Percentiles rank a stretch among this genome's conserved stretches.
Evolutionary conservation across 2,329 filamentous ascomycete genomes (phyloP).

Genomic region (Ilyonectria robusta): DNA sequence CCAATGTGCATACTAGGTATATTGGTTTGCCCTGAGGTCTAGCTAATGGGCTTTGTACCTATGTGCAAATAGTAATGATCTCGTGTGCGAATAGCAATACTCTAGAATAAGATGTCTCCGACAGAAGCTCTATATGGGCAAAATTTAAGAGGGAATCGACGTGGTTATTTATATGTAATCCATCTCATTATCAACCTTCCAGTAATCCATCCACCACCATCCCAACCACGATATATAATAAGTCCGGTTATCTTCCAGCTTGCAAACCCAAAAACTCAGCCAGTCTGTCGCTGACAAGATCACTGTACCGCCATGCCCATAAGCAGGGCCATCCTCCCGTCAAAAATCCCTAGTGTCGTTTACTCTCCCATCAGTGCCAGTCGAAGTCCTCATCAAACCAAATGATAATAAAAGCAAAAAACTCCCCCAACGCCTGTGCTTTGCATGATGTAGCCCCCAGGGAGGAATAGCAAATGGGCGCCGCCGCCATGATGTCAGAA

Average conservation of each 20-base stretch:
- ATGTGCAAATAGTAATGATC: too few relatives aligned
- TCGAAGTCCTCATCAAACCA: not conserved
- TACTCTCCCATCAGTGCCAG: not conserved
- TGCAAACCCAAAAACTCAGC: conserved; percentile 16
- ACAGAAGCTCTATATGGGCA: too few relatives aligned
- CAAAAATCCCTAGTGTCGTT: conserved; percentile 13
- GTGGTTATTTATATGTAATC: conserved; percentile 21
- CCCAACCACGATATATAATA: conserved; percentile 13
- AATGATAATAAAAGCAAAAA: conserved; percentile 5
- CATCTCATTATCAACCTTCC: conserved; percentile 28
- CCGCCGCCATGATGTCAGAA: conserved; percentile 26
- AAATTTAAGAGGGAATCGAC: not conserved
- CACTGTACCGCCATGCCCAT: conserved; percentile 19
- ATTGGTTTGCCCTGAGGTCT: too few relatives aligned
- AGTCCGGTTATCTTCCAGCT: conserved; percentile 20
- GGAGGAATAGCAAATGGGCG: conserved; percentile 9
- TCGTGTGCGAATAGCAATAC: not conserved
- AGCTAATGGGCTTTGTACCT: too few relatives aligned
- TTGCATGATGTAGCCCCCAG: conserved; percentile 18
- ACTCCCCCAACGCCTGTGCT: conserved; percentile 32
- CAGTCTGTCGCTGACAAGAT: conserved; percentile 26
- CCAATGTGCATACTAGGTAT: too few relatives aligned
- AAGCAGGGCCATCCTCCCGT: not conserved
- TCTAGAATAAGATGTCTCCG: not conserved
- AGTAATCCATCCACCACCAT: not conserved